A percentile compares a stretch with the other conserved stretches of the same genome.
phyloP scores from a whole-genome alignment of 2,329 filamentous ascomycete species.

The Graphiopsis chlorocephala region DNA sequence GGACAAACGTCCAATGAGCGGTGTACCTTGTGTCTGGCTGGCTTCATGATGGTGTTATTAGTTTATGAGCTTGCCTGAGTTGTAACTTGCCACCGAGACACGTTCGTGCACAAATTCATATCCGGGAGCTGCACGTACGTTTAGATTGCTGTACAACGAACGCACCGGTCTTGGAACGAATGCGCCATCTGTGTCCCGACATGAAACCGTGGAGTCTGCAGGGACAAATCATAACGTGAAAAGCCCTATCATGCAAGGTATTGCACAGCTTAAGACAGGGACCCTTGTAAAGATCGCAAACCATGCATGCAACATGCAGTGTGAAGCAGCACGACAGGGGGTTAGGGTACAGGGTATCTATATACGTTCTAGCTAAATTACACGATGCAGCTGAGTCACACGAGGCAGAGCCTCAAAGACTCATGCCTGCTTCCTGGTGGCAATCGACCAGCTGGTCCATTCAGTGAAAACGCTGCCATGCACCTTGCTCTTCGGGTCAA shows the following conservation, averaged over 20 bases:
- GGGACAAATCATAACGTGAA: background rate
- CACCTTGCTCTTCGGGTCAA: slow-evolving; percentile 41
- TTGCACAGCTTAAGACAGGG: background rate
- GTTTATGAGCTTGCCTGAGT: background rate
- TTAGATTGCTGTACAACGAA: background rate
- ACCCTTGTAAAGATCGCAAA: background rate
- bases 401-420: background rate
- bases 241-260: background rate
- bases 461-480: slow-evolving; percentile 46
- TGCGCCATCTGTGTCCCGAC: background rate
- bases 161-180: background rate
- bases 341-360: slow-evolving; percentile 1
- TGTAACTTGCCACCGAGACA: background rate
- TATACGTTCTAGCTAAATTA: background rate
- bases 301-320: background rate
- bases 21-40: background rate
- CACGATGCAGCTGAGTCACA: background rate
- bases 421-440: slow-evolving; percentile 25
- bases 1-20: background rate
- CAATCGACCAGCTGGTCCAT: slow-evolving; percentile 45
- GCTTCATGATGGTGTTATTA: background rate
- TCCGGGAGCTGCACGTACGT: background rate
- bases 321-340: background rate
- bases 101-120: background rate
- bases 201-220: background rate